Conservation (phyloP, 495 filamentous ascomycete genomes). For the Aspergillus cristatus region DNA sequence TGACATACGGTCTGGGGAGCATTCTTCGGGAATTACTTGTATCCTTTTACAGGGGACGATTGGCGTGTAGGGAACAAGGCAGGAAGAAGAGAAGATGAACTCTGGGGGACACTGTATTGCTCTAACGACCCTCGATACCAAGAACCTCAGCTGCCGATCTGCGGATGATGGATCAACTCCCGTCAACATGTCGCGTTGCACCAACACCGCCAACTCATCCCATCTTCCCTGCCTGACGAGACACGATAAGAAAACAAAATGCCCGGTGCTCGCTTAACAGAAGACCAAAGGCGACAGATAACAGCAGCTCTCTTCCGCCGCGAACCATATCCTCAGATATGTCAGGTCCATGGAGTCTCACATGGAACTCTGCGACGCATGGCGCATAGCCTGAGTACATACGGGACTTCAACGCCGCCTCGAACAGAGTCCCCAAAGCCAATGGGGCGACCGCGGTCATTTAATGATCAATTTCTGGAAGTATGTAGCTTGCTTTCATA, state of each 20-base stretch:
- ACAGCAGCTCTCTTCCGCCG: conserved; percentile 4
- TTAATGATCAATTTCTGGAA: conserved; percentile 2
- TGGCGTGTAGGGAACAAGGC: too few relatives aligned
- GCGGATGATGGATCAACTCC: too few relatives aligned
- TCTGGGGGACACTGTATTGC: too few relatives aligned
- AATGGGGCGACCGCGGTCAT: background rate
- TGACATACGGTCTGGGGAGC: conserved; percentile 5
- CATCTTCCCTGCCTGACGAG: too few relatives aligned
- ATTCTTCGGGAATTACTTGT: background rate
- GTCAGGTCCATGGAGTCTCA: background rate
- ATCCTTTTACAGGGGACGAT: background rate
- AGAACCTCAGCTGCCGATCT: too few relatives aligned
- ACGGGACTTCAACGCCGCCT: conserved; percentile 1
- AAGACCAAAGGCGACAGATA: background rate
- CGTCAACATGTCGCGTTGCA: too few relatives aligned
- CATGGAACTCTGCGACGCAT: background rate
- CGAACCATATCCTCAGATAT: conserved; percentile 1
- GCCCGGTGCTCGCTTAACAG: too few relatives aligned
- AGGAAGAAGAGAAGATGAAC: too few relatives aligned
- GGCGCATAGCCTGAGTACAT: background rate
- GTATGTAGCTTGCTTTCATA: conserved; percentile 1
- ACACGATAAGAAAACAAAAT: too few relatives aligned
- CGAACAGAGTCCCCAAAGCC: background rate
- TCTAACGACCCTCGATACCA: too few relatives aligned
- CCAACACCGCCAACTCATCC: too few relatives aligned